phyloP scores from a whole-genome alignment of 371 early-diverging fungal species.

The Coemansia sp. region DNA sequence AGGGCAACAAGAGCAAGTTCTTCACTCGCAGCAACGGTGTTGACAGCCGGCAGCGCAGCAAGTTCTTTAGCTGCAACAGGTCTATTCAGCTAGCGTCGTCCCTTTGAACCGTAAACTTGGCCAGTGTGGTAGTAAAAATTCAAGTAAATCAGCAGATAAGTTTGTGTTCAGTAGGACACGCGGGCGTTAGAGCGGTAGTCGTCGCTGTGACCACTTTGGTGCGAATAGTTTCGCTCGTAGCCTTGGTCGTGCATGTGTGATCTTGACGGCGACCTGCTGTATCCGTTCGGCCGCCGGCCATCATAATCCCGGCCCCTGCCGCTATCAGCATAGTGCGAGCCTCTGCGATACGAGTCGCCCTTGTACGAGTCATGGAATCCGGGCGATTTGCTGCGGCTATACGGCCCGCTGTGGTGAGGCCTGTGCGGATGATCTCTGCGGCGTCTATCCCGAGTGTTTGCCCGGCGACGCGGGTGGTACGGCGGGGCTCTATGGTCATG shows the following conservation, averaged over 20 bases:
- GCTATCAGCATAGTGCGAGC: constrained; percentile 1
- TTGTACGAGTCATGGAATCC: constrained; percentile 3
- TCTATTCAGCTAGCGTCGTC: constrained; percentile 14
- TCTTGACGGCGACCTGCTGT: constrained; percentile 12
- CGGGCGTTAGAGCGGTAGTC: not conserved
- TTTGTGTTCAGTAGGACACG: not conserved
- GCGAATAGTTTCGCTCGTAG: not conserved
- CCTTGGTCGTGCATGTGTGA: constrained; percentile 1
- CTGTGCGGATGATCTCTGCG: constrained; percentile 21
- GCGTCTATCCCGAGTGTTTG: constrained; percentile 40
- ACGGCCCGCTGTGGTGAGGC: constrained; percentile 4
- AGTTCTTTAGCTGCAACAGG: constrained; percentile 25
- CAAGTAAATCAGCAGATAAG: not conserved
- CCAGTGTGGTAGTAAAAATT: not conserved
- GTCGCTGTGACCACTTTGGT: not conserved
- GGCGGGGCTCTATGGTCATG: constrained; percentile 6
- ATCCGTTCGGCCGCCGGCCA: not conserved
- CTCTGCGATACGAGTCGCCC: constrained; percentile 15
- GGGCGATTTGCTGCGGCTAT: constrained; percentile 41
- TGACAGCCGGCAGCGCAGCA: constrained; percentile 24
- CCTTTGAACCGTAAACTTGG: not conserved
- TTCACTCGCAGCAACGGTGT: not conserved
- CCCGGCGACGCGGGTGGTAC: constrained; percentile 27
- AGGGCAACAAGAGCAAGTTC: not conserved
- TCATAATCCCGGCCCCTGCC: constrained; percentile 11